Base-by-base conservation (phyloP, 2,329 filamentous ascomycete species). In the Cladophialophora chaetospira region DNA sequence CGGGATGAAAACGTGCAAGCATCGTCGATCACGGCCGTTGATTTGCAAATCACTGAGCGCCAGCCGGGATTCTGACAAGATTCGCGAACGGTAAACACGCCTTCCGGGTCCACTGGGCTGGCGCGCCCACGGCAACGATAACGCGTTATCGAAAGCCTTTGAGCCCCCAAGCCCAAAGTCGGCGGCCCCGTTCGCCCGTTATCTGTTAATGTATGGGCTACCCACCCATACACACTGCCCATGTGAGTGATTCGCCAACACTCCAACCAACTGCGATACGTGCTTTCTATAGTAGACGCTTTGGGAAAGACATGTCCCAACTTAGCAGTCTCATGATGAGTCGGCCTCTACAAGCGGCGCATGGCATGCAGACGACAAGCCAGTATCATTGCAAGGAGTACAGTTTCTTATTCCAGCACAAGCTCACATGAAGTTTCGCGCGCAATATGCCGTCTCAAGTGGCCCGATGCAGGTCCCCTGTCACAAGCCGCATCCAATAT, bases 31-130 rank as follows among this genome's bases (percentile, higher is more conserved):
- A 40, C 3, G 42, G 10, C 21, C 11, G 4, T 15, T 44, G n/a
- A 44, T 44, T 25, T n/a, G 42, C 11, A 13, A 9, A 3, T 4
- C 4, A 3, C 6, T 25, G 42, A 44, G 23, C 23, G 42, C 42
- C 11, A 28, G 23, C 42, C 10, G 10, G 42, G 42, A 44, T 44
- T 25, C 23, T 44, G 42, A n/a, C 42, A 44, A 44, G 42, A 44
- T 44, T 28, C 17, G 42, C 42, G 42, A 44, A 44, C 23, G 42
- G 23, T 28, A 28, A 44, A 15, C 42, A 44, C 21, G 38, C n/a
- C 15, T 10, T 21, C 36, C 15, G 15, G 5, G 36, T 3, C 36
- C 36, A 40, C 36, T n/a, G n/a, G n/a, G n/a, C 15, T 28, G 19
- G 10, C 19, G 5, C 9, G 10, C 3, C 40, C 13, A 44, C n/a